These are phyloP conservation scores for Taiozyma sp. DNA, from an alignment of 1,139 yeast species.

Conservation along the genomic window DNA sequence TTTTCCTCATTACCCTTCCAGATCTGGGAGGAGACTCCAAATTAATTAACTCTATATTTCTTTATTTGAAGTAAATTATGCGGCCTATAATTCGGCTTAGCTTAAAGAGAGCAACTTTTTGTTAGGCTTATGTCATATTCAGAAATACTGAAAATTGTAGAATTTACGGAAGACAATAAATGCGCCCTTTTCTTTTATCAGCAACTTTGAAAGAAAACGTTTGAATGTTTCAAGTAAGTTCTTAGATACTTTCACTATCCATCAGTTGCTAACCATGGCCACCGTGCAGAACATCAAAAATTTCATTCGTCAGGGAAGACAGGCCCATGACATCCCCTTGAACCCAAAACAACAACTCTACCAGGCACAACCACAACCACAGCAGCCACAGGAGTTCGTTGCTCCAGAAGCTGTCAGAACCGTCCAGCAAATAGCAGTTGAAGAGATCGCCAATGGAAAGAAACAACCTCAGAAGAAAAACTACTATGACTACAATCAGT, in stretches of 20 bases:
- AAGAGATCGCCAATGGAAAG: conserved; percentile 2
- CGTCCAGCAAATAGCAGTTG: neutral
- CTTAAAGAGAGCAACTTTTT: neutral
- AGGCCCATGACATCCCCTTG: conserved; percentile 38
- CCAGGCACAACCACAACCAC: neutral
- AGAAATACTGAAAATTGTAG: neutral
- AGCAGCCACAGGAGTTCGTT: neutral
- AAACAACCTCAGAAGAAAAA: conserved; percentile 6
- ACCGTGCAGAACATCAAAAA: conserved; percentile 56
- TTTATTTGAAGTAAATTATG: too few relatives aligned
- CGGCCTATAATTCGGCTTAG: neutral
- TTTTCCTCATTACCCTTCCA: neutral
- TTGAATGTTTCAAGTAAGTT: neutral
- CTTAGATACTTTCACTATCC: neutral
- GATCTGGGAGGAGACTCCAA: neutral
- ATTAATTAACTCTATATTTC: too few relatives aligned
- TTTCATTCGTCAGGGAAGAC: conserved; percentile 80
- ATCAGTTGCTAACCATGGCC: conserved; percentile 2
- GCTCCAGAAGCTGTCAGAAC: neutral
- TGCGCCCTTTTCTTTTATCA: neutral
- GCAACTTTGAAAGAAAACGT: neutral
- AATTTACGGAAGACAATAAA: neutral
- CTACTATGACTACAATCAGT: conserved; percentile 20
- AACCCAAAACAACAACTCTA: conserved; percentile 1
- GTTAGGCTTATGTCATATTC: too few relatives aligned